Conservation (phyloP, 2,329 filamentous ascomycete species). For the Penicillium sp. region DNA sequence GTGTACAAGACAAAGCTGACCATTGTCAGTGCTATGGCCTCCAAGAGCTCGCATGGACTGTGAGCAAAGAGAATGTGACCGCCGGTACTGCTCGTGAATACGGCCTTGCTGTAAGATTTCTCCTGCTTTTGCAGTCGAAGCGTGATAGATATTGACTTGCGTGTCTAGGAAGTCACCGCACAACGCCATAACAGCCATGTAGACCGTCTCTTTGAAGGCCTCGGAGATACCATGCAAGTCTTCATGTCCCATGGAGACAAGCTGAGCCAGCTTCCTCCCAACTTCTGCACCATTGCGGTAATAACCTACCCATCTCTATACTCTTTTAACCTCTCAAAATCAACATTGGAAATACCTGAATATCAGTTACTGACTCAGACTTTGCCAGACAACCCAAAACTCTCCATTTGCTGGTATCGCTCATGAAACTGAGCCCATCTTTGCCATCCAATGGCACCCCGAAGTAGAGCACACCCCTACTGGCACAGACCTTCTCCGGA, state of each 20-base stretch:
- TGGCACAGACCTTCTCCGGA: conserved; percentile 68
- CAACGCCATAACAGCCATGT: conserved; percentile 8
- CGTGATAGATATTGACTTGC: too few species aligned
- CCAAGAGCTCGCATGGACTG: conserved; percentile 71
- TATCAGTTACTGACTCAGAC: background rate
- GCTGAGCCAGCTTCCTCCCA: conserved; percentile 66
- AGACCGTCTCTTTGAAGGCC: conserved; percentile 12
- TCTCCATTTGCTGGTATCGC: conserved; percentile 70
- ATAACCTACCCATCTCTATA: background rate
- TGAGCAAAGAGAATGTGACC: conserved; percentile 64
- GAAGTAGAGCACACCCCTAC: conserved; percentile 72
- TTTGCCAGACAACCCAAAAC: conserved; percentile 66
- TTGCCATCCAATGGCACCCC: conserved; percentile 45
- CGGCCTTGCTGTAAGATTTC: too few species aligned
- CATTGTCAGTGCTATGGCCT: conserved; percentile 48
- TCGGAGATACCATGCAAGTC: background rate
- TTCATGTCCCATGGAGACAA: conserved; percentile 51
- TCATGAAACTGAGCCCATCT: conserved; percentile 61
- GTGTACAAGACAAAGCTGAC: conserved; percentile 24
- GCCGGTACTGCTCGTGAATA: conserved; percentile 52
- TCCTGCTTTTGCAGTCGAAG: background rate
- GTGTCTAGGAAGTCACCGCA: conserved; percentile 68
- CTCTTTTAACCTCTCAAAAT: conserved; percentile 44
- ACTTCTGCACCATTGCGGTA: conserved; percentile 66
- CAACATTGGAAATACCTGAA: too few species aligned